Conservation (phyloP, 331 rosid species). For the Pyracantha coccinea region DNA sequence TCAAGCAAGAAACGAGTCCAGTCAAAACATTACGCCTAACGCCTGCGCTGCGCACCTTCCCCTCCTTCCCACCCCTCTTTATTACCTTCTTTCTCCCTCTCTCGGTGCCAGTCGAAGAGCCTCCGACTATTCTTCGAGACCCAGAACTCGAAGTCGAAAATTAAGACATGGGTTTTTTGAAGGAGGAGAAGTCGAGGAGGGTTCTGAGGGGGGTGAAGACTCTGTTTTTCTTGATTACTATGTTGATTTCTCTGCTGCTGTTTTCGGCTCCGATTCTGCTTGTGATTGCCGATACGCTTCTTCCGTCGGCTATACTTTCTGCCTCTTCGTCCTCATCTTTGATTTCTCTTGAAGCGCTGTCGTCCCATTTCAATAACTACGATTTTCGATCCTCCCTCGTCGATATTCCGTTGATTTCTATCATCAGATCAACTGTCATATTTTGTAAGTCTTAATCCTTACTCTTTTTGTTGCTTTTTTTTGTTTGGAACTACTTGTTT, state of each 20-base stretch:
- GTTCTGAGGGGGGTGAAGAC: conserved; percentile 66
- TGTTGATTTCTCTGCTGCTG: conserved; percentile 68
- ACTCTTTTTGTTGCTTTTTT: neutral
- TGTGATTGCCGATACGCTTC: conserved; percentile 63
- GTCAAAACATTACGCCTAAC: conserved; percentile 41
- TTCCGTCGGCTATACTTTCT: conserved; percentile 77
- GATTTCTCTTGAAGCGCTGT: conserved; percentile 35
- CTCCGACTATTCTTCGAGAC: neutral
- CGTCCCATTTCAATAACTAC: conserved; percentile 61
- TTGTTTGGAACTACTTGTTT: neutral
- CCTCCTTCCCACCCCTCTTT: neutral
- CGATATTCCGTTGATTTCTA: conserved; percentile 79
- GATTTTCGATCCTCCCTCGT: conserved; percentile 78
- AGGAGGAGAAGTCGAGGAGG: conserved; percentile 64
- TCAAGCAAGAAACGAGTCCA: conserved; percentile 2
- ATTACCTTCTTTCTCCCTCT: neutral
- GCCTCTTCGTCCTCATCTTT: conserved; percentile 32
- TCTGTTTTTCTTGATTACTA: conserved; percentile 68
- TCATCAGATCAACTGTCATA: conserved; percentile 67
- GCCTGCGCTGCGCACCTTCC: conserved; percentile 52
- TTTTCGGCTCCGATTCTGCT: conserved; percentile 83
- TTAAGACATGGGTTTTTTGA: conserved; percentile 52
- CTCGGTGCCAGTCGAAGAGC: neutral
- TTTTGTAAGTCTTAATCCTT: conserved; percentile 44
- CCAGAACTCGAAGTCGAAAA: neutral